Percentiles rank a stretch among this genome's conserved stretches.
These are phyloP conservation scores for Meyerozyma guilliermondii DNA, from an alignment of 1,139 yeast species.

Conservation along the genomic window DNA sequence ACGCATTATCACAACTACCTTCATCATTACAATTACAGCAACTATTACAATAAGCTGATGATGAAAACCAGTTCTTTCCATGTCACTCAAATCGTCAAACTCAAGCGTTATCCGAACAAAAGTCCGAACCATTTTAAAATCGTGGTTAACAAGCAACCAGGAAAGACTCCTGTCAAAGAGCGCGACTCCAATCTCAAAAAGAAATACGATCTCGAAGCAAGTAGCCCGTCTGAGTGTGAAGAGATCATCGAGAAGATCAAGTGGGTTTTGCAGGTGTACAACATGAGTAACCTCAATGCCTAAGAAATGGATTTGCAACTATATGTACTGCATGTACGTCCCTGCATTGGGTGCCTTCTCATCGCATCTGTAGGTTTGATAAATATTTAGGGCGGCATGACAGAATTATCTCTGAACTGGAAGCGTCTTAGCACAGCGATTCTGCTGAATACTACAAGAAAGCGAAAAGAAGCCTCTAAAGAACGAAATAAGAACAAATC, in stretches of 20 bases:
- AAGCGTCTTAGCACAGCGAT: conserved; percentile 24
- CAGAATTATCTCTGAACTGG: conserved; percentile 33
- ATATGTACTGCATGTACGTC: background rate
- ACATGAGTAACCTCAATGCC: conserved; percentile 16
- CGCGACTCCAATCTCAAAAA: conserved; percentile 39
- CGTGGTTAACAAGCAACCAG: conserved; percentile 58
- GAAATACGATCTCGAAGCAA: conserved; percentile 84
- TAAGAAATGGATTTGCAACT: conserved; percentile 3
- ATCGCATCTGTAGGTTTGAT: background rate
- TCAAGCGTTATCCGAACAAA: conserved; percentile 69
- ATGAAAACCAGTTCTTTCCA: conserved; percentile 87
- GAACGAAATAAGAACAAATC: background rate
- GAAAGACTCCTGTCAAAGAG: conserved; percentile 34
- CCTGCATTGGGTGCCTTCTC: background rate
- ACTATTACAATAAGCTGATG: conserved; percentile 35
- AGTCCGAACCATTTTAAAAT: conserved; percentile 79
- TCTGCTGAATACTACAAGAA: background rate
- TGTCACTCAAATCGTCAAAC: conserved; percentile 67
- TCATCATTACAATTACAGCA: conserved; percentile 52
- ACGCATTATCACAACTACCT: conserved; percentile 29
- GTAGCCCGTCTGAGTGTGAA: conserved; percentile 52
- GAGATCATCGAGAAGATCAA: conserved; percentile 71
- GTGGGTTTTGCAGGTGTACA: conserved; percentile 49
- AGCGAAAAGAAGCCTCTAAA: background rate
- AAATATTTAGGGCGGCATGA: conserved; percentile 9